Evolutionary conservation across 2,329 filamentous ascomycete genomes (phyloP), one percentile per base, ranked within the genome.

Genomic region (Microcyclospora tardicrescens): DNA sequence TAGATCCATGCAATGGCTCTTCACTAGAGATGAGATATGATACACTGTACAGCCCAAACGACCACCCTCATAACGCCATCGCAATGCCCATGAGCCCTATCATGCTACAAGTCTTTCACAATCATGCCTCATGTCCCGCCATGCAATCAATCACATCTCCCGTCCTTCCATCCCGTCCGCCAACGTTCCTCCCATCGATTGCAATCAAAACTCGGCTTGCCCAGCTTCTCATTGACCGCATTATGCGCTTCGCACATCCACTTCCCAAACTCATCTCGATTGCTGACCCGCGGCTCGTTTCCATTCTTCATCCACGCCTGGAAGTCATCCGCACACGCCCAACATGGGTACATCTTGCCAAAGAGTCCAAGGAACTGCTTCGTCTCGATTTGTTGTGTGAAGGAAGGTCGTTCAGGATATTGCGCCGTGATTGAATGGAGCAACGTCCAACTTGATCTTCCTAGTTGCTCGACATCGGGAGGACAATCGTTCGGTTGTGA

Each of bases 281-380:
- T 68, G 42, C 66, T 67, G 13, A 79, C 63, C 40, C 65, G 55
- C 30, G 89, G 78, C 55, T 75, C 73, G 48, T 87, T 81, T 2
- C 67, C 66, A 46, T 72, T 71, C 45, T 68, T 69, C 67, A 96
- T 79, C 72, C 89, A 96, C 0, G 59, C 60, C 59, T 81, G 81
- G 60, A 98, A 95, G 57, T 96, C 89, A 43, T 89, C 81, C 28
- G 87, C 91, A 61, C 91, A 98, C 2, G 82, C 75, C 85, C 87
- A 94, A 67, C 91, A 98, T 3, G 91, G 91, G 57, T 98, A 98
- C 14, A 96, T 63, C 49, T 81, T 81, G 16, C 83, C 79, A 59
- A 98, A 93, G 2, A 86, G 69, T 16, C 68, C 65, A 51, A 98
- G 71, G 63, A 98, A 96, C 37, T 75, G 71, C 40, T 70, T 69